phyloP scores from a whole-genome alignment of 176 grass and related monocot species.

The Aegilops speltoides region DNA sequence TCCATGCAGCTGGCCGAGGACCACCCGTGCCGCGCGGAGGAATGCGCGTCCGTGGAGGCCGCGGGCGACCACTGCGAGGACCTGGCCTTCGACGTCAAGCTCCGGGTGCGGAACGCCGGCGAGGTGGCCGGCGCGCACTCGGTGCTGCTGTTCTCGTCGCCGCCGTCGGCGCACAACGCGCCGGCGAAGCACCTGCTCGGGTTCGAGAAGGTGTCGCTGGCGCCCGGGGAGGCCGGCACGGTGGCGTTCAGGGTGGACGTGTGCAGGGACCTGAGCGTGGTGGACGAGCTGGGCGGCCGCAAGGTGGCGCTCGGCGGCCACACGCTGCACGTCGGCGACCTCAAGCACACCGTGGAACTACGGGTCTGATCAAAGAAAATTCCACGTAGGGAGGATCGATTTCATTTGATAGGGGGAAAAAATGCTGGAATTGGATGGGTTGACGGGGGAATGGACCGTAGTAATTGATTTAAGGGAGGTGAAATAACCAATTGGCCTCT shows the following conservation, averaged over 20 bases:
- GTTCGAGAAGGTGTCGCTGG: constrained; percentile 76
- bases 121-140: constrained; percentile 54
- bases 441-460: neutral
- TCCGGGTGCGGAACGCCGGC: constrained; percentile 60
- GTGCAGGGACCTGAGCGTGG: constrained; percentile 89
- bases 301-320: constrained; percentile 78
- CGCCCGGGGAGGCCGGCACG: constrained; percentile 34
- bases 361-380: constrained; percentile 20
- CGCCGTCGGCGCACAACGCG: constrained; percentile 74
- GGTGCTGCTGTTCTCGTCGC: constrained; percentile 81
- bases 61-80: constrained; percentile 52
- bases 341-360: constrained; percentile 71
- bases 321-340: constrained; percentile 70
- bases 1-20: constrained; percentile 58
- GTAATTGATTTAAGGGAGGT: constrained; percentile 45
- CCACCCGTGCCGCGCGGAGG: constrained; percentile 54
- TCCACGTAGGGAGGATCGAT: neutral
- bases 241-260: constrained; percentile 83
- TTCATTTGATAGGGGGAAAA: neutral
- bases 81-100: constrained; percentile 52
- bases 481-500: constrained; percentile 41
- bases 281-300: constrained; percentile 72
- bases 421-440: neutral
- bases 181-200: constrained; percentile 80
- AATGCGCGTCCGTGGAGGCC: constrained; percentile 63